Evolutionary conservation across 345 rosid species (phyloP), one percentile per base, ranked within the genome.

Genomic region (Dimocarpus longan): DNA sequence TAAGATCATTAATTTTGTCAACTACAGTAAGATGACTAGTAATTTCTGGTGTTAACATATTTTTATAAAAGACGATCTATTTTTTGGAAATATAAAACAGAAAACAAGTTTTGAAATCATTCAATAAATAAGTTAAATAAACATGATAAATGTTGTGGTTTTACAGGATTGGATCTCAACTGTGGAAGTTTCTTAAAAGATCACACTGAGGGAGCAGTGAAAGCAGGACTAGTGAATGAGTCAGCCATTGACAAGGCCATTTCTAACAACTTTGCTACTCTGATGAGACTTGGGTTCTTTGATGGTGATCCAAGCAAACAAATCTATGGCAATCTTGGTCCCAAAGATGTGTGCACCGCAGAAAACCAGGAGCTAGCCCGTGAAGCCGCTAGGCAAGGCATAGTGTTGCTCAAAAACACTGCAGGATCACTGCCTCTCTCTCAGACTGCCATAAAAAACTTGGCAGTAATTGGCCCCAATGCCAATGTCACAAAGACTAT

Each of bases 351-450:
- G 1, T 96, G 98, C 65, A 90, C 99, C 7, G 56, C 80, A 2
- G 83, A 69, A 57, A 81, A 94, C 79, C 97, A 91, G 79, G 97
- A 92, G 70, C 84, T 96, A 50, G 98, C 98, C n/a, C 0, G 90
- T 88, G 95, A 96, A 74, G 95, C 99, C 0, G 97, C 99, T 5
- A 89, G 98, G 82, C 95, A 96, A 85, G 99, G 99, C 75, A 96
- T 96, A 16, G 99, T 96, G 4, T 78, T 96, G 67, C 92, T 96
- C 1, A 96, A 96, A 83, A 96, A 94, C 84, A 62, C 66, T 0
- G 80, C 73, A 11, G 89, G 86, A 5, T 89, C 85, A 10, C 76
- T 96, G 72, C 99, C 99, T 37, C 81, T 96, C n/a, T 82, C 92
- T 75, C 87, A 91, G 9, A 62, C 77, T 40, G 52, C 89, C 46